Evolutionary conservation across 495 filamentous ascomycete species (phyloP).

Genomic region (Bathelium albidoporum): DNA sequence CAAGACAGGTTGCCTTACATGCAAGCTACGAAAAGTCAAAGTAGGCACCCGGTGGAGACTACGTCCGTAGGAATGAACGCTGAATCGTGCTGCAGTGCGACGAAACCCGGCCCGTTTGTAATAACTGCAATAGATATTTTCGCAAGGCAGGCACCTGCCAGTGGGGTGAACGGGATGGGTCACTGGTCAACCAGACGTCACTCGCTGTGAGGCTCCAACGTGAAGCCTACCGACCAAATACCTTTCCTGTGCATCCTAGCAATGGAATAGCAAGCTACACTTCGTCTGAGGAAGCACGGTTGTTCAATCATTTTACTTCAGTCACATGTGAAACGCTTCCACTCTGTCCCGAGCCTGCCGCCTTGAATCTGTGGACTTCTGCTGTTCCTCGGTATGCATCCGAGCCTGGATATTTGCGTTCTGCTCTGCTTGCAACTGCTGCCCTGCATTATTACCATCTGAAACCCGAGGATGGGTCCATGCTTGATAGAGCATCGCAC

Average conservation of each 20-base stretch:
- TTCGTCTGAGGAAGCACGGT: not conserved
- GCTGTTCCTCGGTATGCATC: not conserved
- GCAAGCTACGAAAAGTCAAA: not conserved
- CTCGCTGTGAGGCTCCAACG: not conserved
- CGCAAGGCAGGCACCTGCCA: not conserved
- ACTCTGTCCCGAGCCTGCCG: not conserved
- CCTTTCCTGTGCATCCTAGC: not conserved
- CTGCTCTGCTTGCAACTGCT: not conserved
- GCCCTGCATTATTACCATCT: not conserved
- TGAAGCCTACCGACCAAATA: not conserved
- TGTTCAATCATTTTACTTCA: not conserved
- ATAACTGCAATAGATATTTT: not conserved
- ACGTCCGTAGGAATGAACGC: not conserved
- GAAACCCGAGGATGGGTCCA: not conserved
- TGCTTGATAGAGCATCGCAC: not conserved
- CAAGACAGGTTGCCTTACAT: not conserved
- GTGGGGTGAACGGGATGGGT: not conserved
- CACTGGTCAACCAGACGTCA: not conserved
- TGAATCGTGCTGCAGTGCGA: not conserved
- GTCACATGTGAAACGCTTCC: not conserved
- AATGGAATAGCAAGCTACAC: not conserved
- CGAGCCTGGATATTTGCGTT: conserved; percentile 1
- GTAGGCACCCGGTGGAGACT: not conserved
- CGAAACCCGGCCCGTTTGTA: not conserved
- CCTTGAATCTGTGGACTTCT: not conserved